Percentiles rank a stretch among this genome's conserved stretches.
Evolutionary conservation across 2,329 filamentous ascomycete species (phyloP).

Genomic region (Diaporthe citrichinensis): DNA sequence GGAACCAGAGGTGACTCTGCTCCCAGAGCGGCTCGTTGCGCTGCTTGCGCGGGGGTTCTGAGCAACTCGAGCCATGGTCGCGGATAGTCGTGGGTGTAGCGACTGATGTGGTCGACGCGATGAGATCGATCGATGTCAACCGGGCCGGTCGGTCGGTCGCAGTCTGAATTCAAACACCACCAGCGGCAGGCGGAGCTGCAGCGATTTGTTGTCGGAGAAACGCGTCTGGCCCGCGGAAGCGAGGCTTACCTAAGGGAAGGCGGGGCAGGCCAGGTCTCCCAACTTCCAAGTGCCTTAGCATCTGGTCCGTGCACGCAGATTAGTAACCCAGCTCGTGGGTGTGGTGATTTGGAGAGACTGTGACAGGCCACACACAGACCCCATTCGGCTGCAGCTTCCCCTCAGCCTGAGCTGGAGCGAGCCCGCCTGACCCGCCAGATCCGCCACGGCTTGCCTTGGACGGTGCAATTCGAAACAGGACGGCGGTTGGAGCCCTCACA

Average conservation of each 20-base stretch:
- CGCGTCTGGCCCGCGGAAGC: slow-evolving; percentile 34
- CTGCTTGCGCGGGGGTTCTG: slow-evolving; percentile 66
- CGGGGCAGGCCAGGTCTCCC: neutral
- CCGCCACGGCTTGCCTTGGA: slow-evolving; percentile 4
- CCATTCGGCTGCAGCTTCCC: slow-evolving; percentile 19
- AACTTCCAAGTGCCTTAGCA: neutral
- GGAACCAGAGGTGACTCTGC: slow-evolving; percentile 63
- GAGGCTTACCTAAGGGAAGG: neutral
- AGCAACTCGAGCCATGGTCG: slow-evolving; percentile 70
- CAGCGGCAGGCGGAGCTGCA: slow-evolving; percentile 15
- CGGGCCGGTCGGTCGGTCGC: slow-evolving; percentile 16
- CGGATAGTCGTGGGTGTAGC: slow-evolving; percentile 43
- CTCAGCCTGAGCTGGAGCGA: neutral
- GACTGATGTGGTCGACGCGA: slow-evolving; percentile 39
- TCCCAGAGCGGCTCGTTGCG: slow-evolving; percentile 49
- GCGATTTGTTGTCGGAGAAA: slow-evolving; percentile 41
- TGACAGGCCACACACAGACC: neutral
- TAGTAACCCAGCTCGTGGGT: neutral
- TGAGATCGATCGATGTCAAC: slow-evolving; percentile 35
- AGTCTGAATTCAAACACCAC: slow-evolving; percentile 33
- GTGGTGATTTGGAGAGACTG: slow-evolving; percentile 1
- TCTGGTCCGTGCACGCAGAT: neutral
- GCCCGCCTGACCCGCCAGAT: slow-evolving; percentile 15
- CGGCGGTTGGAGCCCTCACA: slow-evolving; percentile 20
- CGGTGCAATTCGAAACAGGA: slow-evolving; percentile 21